phyloP scores from a whole-genome alignment of 371 early-diverging fungal species.

The Lichtheimia ramosa region DNA sequence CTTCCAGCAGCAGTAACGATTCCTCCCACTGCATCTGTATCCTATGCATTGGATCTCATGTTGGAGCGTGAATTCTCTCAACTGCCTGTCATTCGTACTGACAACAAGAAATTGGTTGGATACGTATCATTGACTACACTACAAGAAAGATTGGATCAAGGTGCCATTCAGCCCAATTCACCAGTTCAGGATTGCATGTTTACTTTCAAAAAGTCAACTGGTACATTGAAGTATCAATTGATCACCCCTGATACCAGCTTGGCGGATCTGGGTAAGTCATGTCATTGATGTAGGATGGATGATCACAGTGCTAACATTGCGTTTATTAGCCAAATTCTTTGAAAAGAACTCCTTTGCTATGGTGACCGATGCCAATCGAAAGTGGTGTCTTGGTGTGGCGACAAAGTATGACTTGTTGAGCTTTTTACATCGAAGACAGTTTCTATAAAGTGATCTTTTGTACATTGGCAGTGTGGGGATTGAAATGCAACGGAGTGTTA shows the following conservation, averaged over 20 bases:
- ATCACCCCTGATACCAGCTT: conserved; percentile 84
- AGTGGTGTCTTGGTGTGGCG: conserved; percentile 82
- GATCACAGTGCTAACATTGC: background rate
- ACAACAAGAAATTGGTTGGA: conserved; percentile 73
- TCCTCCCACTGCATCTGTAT: conserved; percentile 52
- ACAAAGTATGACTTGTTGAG: conserved; percentile 80
- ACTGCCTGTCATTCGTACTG: conserved; percentile 72
- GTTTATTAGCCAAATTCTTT: conserved; percentile 58
- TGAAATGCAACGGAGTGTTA: no score
- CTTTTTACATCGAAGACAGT: conserved; percentile 60
- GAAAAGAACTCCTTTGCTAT: conserved; percentile 81
- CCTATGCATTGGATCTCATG: conserved; percentile 78
- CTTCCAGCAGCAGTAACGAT: conserved; percentile 81
- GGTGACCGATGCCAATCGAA: conserved; percentile 78
- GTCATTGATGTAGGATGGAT: background rate
- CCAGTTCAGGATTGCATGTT: conserved; percentile 67
- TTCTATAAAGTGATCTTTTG: conserved; percentile 21
- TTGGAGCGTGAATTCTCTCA: conserved; percentile 83
- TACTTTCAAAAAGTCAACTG: conserved; percentile 45
- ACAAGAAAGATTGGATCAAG: conserved; percentile 60
- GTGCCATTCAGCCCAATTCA: conserved; percentile 42
- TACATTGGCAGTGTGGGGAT: no score
- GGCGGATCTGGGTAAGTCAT: conserved; percentile 69
- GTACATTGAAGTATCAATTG: conserved; percentile 54
- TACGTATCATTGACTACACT: conserved; percentile 72